A percentile compares a stretch with the other conserved stretches of the same genome.
Conservation (phyloP, 1,284 basidiomycete genomes). For the Papiliotrema terrestris region DNA sequence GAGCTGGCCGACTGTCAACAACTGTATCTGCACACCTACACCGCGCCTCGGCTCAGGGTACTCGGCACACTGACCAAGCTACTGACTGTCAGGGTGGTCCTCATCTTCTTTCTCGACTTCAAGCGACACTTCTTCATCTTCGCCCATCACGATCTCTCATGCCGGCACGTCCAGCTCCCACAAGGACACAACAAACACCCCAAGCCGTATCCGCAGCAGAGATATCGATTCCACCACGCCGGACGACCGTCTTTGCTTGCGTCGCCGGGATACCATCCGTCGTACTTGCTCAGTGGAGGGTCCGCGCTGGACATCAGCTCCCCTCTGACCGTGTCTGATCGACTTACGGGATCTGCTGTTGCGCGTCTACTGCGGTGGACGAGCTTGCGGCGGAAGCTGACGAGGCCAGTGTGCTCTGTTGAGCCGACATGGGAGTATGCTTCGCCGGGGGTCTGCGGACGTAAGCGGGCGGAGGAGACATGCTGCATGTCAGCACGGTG, state of each 20-base stretch:
- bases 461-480: slow-evolving; percentile 10
- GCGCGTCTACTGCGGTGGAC: neutral
- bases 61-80: too few relatives aligned
- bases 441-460: slow-evolving; percentile 3
- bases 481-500: neutral
- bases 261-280: slow-evolving; percentile 33
- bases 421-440: neutral
- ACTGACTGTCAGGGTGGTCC: too few relatives aligned
- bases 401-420: neutral
- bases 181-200: slow-evolving; percentile 35
- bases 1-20: too few relatives aligned
- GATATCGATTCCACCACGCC: slow-evolving; percentile 32
- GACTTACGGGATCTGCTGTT: neutral
- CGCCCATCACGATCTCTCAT: slow-evolving; percentile 24
- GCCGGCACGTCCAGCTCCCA: slow-evolving; percentile 28
- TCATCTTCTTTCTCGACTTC: neutral
- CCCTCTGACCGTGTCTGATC: too few relatives aligned
- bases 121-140: too few relatives aligned
- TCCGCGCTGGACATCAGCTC: neutral
- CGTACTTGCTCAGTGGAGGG: slow-evolving; percentile 12
- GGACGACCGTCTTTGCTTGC: slow-evolving; percentile 25
- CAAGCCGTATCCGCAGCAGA: slow-evolving; percentile 36
- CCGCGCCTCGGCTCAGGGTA: too few relatives aligned
- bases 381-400: neutral
- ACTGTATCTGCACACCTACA: too few relatives aligned